Base-by-base conservation (phyloP, 306 rosid genomes). In the Vigna reflexopilosa region DNA sequence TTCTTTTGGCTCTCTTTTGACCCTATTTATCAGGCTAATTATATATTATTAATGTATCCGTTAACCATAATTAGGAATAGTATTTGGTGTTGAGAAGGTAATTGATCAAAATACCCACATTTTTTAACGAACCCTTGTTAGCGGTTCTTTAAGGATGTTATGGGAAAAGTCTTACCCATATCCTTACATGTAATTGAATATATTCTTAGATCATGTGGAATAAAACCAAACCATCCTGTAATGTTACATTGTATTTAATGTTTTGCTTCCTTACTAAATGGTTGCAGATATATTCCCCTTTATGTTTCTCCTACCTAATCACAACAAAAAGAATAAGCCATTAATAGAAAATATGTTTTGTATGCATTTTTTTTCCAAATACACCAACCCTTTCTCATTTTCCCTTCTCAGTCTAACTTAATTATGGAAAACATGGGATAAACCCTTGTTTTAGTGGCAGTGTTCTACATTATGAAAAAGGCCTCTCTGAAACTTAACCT, bases 131-230 rank as follows among this genome's bases (percentile, higher is more conserved):
- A 34, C 38, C 38, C 38, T 5, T 34, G 38, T 34, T 7, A 0
- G 38, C 38, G 7, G 38, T 34, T 24, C 26, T 24, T 24, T 24
- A 24, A 24, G 26, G 26, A 30, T 15, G 50, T 1, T 16, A 62
- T 48, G 32, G 80, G 52, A 17, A 76, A 19, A 49, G 28, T 65
- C 65, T 26, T 77, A 12, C 52, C 54, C 67, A 54, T 24, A 24
- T 34, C 6, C 12, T 34, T 40, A 42, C 3, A 9, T 42, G 2
- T 2, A 42, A 42, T 40, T 42, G 47, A 42, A 42, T 42, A 42
- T 8, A 42, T 42, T 42, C 47, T 34, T 34, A 4, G 38, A 34
- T 34, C 38, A 5, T 34, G 38, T 5, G 38, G 38, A 34, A 34
- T 34, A 34, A 34, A 0, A 34, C 38, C 38, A 34, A 34, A 0